Percentiles rank a stretch among this genome's conserved stretches.
These are phyloP conservation scores for Gnomoniopsis smithogilvyi DNA, from an alignment of 2,329 filamentous ascomycete genomes.

Conservation along the genomic window DNA sequence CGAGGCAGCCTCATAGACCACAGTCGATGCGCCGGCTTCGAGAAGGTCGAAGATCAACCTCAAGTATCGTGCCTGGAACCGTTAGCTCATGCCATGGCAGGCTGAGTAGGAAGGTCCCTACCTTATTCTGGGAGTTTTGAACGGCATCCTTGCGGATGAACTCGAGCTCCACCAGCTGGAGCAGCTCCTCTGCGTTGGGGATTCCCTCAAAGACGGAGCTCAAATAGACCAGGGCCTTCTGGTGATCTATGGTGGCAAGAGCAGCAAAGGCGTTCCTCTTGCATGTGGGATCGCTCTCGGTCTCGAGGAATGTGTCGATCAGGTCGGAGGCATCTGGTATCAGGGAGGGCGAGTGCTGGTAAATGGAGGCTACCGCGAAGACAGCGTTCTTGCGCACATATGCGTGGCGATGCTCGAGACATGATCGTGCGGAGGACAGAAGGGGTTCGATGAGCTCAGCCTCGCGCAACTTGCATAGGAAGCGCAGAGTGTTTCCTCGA, in stretches of 20 bases:
- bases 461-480: conserved; percentile 94
- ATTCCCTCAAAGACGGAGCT: conserved; percentile 90
- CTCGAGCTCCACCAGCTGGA: conserved; percentile 91
- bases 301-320: conserved; percentile 82
- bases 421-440: conserved; percentile 85
- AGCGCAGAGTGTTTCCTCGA: conserved; percentile 94
- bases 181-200: conserved; percentile 87
- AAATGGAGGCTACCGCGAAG: conserved; percentile 90
- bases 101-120: conserved; percentile 32
- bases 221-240: conserved; percentile 85
- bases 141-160: conserved; percentile 98
- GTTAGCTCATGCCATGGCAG: conserved; percentile 24
- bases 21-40: conserved; percentile 88
- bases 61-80: conserved; percentile 73
- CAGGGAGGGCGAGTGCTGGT: conserved; percentile 81
- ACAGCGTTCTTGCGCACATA: conserved; percentile 99
- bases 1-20: conserved; percentile 95
- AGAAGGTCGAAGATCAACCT: conserved; percentile 94
- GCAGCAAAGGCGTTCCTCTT: conserved; percentile 97
- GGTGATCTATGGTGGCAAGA: conserved; percentile 85
- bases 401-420: conserved; percentile 92
- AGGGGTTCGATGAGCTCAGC: conserved; percentile 94
- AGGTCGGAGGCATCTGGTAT: conserved; percentile 96
- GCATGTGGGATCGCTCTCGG: conserved; percentile 91
- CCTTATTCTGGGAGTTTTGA: conserved; percentile 91